Evolutionary conservation across 352 stramenopile genomes (phyloP).

Genomic region (Phytophthora hybrid): DNA sequence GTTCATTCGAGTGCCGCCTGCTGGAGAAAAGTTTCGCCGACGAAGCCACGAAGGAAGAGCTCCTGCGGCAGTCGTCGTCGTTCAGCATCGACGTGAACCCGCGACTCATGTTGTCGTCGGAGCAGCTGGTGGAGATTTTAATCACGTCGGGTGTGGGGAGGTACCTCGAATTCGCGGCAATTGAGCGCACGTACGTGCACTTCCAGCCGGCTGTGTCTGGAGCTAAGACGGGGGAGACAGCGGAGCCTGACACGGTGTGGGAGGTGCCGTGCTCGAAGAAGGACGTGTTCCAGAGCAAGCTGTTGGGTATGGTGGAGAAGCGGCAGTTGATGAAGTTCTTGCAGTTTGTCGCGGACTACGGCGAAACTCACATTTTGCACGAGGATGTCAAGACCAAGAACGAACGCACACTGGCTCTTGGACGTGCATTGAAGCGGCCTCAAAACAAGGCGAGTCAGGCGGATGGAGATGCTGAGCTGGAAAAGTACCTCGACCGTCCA

Average conservation of each 20-base stretch:
- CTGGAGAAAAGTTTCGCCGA: constrained; percentile 54
- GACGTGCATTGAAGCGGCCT: constrained; percentile 80
- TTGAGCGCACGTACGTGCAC: constrained; percentile 87
- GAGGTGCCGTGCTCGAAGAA: constrained; percentile 91
- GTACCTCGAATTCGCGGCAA: constrained; percentile 90
- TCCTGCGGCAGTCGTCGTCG: constrained; percentile 56
- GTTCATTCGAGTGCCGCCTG: constrained; percentile 56
- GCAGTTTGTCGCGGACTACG: constrained; percentile 90
- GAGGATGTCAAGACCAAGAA: constrained; percentile 89
- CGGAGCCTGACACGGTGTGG: constrained; percentile 59
- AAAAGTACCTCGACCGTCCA: constrained; percentile 53
- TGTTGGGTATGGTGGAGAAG: constrained; percentile 89
- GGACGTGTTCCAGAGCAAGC: constrained; percentile 89
- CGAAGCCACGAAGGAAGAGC: constrained; percentile 41
- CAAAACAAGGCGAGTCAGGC: constrained; percentile 87
- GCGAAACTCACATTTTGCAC: constrained; percentile 71
- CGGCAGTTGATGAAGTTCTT: constrained; percentile 92
- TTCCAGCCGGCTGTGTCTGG: constrained; percentile 35
- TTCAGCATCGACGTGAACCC: constrained; percentile 86
- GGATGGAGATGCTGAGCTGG: constrained; percentile 38
- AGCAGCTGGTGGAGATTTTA: constrained; percentile 82
- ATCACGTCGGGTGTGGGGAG: constrained; percentile 86
- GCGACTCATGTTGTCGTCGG: constrained; percentile 82
- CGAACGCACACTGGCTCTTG: constrained; percentile 80
- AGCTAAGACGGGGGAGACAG: constrained; percentile 6